Evolutionary conservation across 768 basidiomycete species (phyloP), one percentile per base, ranked within the genome.

Genomic region (Kwoniella dejecticola): DNA sequence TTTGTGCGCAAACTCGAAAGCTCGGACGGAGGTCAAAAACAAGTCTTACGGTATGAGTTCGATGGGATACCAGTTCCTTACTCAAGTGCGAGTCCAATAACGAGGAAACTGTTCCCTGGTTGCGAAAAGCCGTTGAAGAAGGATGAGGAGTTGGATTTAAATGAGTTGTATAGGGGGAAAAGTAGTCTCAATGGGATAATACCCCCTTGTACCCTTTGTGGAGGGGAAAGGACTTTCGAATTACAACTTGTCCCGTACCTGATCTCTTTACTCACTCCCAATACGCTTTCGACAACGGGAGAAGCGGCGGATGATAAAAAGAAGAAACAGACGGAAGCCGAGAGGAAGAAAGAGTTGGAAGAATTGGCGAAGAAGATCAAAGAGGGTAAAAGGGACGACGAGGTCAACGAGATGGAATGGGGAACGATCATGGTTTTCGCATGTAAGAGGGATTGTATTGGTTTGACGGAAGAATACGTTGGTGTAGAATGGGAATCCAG

Each of bases 241-340:
- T 89, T 89, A 70, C 95, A 98, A 77, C 82, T 97, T 54, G 95
- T 94, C 86, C 95, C 95, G 1, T 91, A 92, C 74, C 81, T 97
- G 53, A 92, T 97, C 76, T 89, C 89, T 52, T 80, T 90, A 13
- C 81, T 96, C 13, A 81, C 82, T 52, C 73, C 71, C 10, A 61
- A 71, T 10, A 57, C 52, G 2, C 41, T 75, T 3, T 60, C 75
- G 65, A 75, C 67, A 57, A 74, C 38, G 10, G 70, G 63, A 12
- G 67, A 68, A 36, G 60, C n/a, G 0, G 11, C 59, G 12, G 62
- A 59, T 17, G 59, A 65, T 30, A 41, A 68, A 24, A 76, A 70
- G 53, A 63, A 67, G 50, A 81, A 80, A 45, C 61, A 83, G 72
- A 84, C 85, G 7, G 89, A 90, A 45, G 88, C 86, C 70, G 87